Conservation (phyloP, 2,329 filamentous ascomycete species). For the Cladosporium sp. region DNA sequence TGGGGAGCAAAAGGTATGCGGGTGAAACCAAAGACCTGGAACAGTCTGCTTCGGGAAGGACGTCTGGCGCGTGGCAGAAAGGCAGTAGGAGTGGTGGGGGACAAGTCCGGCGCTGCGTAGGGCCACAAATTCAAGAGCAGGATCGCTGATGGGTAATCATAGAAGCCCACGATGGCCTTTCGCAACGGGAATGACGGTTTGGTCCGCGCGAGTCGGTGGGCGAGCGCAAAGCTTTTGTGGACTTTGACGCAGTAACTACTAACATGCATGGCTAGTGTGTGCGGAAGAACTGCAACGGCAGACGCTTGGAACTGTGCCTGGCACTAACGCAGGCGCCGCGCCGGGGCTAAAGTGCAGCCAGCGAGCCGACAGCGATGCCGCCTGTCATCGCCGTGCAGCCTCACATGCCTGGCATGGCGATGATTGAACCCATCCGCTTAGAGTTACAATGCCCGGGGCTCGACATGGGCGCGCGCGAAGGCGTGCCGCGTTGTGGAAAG, state of each 20-base stretch:
- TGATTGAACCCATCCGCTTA: no score
- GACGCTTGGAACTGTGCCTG: constrained; percentile 8
- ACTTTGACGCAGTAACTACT: background rate
- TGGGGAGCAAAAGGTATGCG: constrained; percentile 7
- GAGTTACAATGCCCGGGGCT: no score
- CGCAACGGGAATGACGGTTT: constrained; percentile 11
- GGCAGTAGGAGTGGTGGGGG: constrained; percentile 7
- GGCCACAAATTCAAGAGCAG: background rate
- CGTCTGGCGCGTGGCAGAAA: constrained; percentile 9
- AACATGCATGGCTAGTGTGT: constrained; percentile 5
- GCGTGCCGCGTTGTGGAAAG: constrained; percentile 2
- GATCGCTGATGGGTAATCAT: background rate
- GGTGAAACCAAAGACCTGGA: constrained; percentile 12
- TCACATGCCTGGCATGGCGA: background rate
- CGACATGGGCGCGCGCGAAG: no score
- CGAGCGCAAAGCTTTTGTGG: constrained; percentile 7
- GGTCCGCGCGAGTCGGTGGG: constrained; percentile 11
- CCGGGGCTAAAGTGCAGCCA: constrained; percentile 2
- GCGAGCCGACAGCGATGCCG: constrained; percentile 1
- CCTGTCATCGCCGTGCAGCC: constrained; percentile 5
- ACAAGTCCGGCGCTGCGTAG: background rate
- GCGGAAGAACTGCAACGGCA: constrained; percentile 1
- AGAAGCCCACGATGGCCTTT: background rate
- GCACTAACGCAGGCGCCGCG: constrained; percentile 3
- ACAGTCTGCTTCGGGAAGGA: constrained; percentile 4